Percentiles rank a stretch among this genome's conserved stretches.
phyloP scores from a whole-genome alignment of 768 basidiomycete genomes.

The Russula vinacea region DNA sequence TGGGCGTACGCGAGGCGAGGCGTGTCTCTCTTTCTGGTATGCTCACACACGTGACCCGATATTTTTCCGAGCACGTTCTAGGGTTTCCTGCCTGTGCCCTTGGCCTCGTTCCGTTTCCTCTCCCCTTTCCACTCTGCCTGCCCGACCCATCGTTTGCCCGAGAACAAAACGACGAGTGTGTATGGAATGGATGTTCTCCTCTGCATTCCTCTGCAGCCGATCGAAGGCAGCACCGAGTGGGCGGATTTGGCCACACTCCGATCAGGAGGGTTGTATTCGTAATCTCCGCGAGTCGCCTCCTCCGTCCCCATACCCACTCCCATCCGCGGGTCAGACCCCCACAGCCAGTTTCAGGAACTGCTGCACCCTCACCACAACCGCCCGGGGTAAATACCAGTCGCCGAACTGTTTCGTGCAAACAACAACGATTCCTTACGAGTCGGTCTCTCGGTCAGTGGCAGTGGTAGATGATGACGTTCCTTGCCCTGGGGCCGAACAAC shows the following conservation, averaged over 20 bases:
- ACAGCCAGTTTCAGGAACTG: not conserved
- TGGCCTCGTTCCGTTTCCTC: not conserved
- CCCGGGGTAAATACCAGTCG: not conserved
- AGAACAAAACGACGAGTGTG: not conserved
- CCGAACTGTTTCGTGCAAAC: not conserved
- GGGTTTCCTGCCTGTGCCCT: not conserved
- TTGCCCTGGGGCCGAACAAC: not conserved
- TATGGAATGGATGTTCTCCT: not conserved
- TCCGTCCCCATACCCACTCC: not conserved
- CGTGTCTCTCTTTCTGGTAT: not conserved
- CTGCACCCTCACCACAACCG: not conserved
- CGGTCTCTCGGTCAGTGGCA: not conserved
- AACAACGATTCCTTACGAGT: not conserved
- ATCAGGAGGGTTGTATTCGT: slow-evolving; percentile 23
- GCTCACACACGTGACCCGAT: slow-evolving; percentile 20
- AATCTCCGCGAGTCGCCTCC: slow-evolving; percentile 28
- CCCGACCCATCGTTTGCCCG: not conserved
- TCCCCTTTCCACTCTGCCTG: not conserved
- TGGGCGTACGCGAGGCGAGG: not conserved
- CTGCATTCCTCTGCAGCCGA: slow-evolving; percentile 15
- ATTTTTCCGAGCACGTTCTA: slow-evolving; percentile 20
- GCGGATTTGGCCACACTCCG: slow-evolving; percentile 23
- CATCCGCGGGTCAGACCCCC: slow-evolving; percentile 18
- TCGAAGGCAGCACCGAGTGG: slow-evolving; percentile 12
- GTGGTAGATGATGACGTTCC: not conserved